These are phyloP conservation scores for Kodamaea derodonti DNA, from an alignment of 1,139 yeast species.

Conservation along the genomic window DNA sequence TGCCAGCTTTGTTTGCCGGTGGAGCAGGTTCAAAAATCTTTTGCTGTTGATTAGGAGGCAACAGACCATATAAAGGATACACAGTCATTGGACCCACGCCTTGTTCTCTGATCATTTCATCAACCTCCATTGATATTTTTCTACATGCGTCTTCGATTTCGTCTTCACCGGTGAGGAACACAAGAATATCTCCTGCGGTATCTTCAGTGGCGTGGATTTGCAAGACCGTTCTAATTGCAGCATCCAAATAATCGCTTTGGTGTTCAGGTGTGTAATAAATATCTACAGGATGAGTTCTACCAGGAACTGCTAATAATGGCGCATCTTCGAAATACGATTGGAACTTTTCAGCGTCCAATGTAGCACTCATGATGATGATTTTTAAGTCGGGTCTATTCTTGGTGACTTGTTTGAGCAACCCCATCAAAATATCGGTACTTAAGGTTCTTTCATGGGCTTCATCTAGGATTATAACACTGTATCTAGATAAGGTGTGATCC, in stretches of 20 bases:
- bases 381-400: slow-evolving; percentile 81
- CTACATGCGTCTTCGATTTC: slow-evolving; percentile 97
- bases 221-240: slow-evolving; percentile 89
- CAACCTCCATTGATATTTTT: slow-evolving; percentile 82
- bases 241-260: slow-evolving; percentile 90
- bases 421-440: slow-evolving; percentile 97
- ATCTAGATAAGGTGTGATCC: slow-evolving; percentile 75
- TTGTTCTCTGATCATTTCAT: slow-evolving; percentile 81
- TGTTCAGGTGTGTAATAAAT: slow-evolving; percentile 95
- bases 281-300: slow-evolving; percentile 97
- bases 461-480: slow-evolving; percentile 89
- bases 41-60: slow-evolving; percentile 95
- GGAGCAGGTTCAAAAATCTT: slow-evolving; percentile 92
- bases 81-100: slow-evolving; percentile 86
- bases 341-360: slow-evolving; percentile 94
- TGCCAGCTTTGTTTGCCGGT: slow-evolving; percentile 54
- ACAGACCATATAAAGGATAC: slow-evolving; percentile 91
- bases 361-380: slow-evolving; percentile 94
- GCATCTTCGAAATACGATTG: slow-evolving; percentile 87
- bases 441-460: slow-evolving; percentile 98
- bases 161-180: slow-evolving; percentile 95
- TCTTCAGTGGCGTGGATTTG: slow-evolving; percentile 97
- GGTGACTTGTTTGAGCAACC: slow-evolving; percentile 79
- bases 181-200: slow-evolving; percentile 75
- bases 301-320: slow-evolving; percentile 93